These are phyloP conservation scores for Ophiorrhiza pumila DNA, from an alignment of 257 asterid species.

Conservation along the genomic window DNA sequence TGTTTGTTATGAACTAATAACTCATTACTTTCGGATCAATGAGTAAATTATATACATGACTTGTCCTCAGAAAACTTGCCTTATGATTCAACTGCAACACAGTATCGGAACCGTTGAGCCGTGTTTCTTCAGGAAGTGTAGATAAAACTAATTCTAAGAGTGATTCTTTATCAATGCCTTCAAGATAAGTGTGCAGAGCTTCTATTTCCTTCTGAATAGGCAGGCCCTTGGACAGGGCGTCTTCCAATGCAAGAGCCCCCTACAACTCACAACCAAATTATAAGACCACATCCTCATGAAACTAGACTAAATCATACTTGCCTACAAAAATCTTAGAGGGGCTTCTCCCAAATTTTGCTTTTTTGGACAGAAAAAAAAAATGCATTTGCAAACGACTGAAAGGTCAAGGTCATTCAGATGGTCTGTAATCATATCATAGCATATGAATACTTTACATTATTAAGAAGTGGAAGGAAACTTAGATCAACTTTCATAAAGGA, in stretches of 20 bases:
- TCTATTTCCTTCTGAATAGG: constrained; percentile 83
- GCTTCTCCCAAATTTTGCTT: background rate
- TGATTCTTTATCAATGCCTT: constrained; percentile 68
- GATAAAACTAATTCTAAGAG: constrained; percentile 61
- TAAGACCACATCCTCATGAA: background rate
- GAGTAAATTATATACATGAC: too few species aligned
- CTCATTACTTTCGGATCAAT: background rate
- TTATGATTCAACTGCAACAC: constrained; percentile 68
- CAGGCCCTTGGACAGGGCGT: constrained; percentile 79
- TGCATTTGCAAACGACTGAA: background rate
- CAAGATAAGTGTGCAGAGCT: constrained; percentile 54
- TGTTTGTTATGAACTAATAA: background rate
- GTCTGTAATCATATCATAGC: background rate
- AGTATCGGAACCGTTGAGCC: constrained; percentile 67
- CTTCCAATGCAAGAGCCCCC: constrained; percentile 91
- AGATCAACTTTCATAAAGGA: background rate
- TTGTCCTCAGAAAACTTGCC: constrained; percentile 44
- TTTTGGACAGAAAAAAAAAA: background rate
- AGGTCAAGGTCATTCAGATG: background rate
- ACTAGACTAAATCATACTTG: constrained; percentile 1
- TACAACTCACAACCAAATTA: constrained; percentile 26
- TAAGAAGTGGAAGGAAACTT: background rate
- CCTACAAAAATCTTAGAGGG: background rate
- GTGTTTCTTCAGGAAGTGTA: constrained; percentile 84
- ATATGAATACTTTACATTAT: background rate